A percentile compares a stretch with the other conserved stretches of the same genome.
Evolutionary conservation across 345 rosid species (phyloP).

Genomic region (Tarenaya hassleriana): DNA sequence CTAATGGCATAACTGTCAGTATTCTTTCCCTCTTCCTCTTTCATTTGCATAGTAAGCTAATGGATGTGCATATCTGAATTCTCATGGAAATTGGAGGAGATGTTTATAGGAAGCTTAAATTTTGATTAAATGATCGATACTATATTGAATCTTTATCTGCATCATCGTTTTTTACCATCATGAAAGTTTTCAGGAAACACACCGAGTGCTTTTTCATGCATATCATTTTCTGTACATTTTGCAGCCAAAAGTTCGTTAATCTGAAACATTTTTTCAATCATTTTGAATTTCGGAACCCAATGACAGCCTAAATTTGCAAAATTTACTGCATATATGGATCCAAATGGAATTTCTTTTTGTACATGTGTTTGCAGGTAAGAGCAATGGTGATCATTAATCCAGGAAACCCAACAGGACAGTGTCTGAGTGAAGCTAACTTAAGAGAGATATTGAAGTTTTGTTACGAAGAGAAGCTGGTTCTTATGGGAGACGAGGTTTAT

Average conservation of each 20-base stretch:
- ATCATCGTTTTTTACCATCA: too few species aligned
- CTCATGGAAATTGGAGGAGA: not conserved
- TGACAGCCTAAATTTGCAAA: too few species aligned
- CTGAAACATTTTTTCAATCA: not conserved
- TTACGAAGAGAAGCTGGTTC: conserved; percentile 64
- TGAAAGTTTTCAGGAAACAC: too few species aligned
- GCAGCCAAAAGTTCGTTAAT: too few species aligned
- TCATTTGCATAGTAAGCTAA: not conserved
- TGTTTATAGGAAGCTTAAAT: not conserved
- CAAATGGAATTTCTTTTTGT: not conserved
- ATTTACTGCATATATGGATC: not conserved
- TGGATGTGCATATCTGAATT: conserved; percentile 3
- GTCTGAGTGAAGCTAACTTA: conserved; percentile 86
- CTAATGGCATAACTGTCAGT: conserved; percentile 81
- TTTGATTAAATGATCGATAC: too few species aligned
- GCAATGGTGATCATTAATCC: conserved; percentile 99
- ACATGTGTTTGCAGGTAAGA: conserved; percentile 49
- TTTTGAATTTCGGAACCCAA: not conserved
- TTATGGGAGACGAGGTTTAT: conserved; percentile 97
- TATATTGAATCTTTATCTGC: too few species aligned
- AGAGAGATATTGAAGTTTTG: conserved; percentile 78
- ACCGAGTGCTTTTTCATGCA: too few species aligned
- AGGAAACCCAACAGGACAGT: conserved; percentile 99
- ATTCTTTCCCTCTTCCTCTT: conserved; percentile 18
- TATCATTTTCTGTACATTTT: too few species aligned